These are phyloP conservation scores for Datura wrightii DNA, from an alignment of 257 asterid species.

Conservation along the genomic window DNA sequence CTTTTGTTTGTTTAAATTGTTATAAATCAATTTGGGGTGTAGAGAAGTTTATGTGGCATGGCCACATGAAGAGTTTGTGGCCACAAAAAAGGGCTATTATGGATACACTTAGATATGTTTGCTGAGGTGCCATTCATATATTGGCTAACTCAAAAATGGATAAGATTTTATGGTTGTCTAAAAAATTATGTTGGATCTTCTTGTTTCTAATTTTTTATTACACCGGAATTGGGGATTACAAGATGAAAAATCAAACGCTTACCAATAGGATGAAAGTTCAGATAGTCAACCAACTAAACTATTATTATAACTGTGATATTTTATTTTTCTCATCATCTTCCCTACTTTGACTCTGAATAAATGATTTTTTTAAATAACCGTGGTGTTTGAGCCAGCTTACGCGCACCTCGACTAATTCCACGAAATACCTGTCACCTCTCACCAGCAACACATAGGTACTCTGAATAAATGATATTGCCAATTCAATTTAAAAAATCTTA, in stretches of 20 bases:
- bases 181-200: neutral
- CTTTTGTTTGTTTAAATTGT: conserved; percentile 24
- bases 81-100: conserved; percentile 40
- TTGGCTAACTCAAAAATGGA: conserved; percentile 57
- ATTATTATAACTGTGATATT: neutral
- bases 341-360: neutral
- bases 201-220: no score
- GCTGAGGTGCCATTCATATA: conserved; percentile 57
- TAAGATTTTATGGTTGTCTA: conserved; percentile 55
- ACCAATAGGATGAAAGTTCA: no score
- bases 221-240: no score
- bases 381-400: no score
- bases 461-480: no score
- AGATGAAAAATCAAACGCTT: no score
- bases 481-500: no score
- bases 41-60: conserved; percentile 18
- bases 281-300: no score
- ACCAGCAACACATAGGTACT: no score
- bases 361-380: no score
- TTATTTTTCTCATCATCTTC: neutral
- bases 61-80: conserved; percentile 68
- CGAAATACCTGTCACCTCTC: no score
- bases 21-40: conserved; percentile 36
- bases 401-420: no score
- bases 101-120: conserved; percentile 62